Evolutionary conservation across 1,284 basidiomycete genomes (phyloP).

Genomic region (Malassezia yamatoensis): DNA sequence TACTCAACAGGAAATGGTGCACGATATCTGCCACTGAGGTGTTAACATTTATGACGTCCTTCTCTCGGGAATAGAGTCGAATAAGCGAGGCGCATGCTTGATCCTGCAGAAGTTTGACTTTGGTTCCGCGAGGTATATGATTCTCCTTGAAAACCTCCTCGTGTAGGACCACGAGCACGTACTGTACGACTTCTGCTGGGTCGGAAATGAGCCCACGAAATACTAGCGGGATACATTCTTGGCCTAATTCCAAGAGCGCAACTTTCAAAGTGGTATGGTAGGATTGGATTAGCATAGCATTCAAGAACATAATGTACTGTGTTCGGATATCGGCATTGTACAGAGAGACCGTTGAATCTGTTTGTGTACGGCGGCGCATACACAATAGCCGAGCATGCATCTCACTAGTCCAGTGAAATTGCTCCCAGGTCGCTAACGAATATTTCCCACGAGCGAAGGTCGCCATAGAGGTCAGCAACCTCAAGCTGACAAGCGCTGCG

Average conservation of each 20-base stretch:
- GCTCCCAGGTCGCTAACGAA: constrained; percentile 29
- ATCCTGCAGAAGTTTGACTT: constrained; percentile 36
- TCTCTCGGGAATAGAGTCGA: constrained; percentile 30
- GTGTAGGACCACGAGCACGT: constrained; percentile 32
- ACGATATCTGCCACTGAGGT: constrained; percentile 61
- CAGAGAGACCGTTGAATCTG: constrained; percentile 18
- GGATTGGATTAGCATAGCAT: constrained; percentile 32
- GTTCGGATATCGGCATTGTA: constrained; percentile 36
- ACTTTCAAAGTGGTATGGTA: constrained; percentile 24
- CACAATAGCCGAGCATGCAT: constrained; percentile 27
- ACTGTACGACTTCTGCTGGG: constrained; percentile 30
- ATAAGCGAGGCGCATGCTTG: constrained; percentile 31
- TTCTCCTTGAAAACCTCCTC: constrained; percentile 35
- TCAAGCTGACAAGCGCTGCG: constrained; percentile 23
- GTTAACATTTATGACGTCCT: constrained; percentile 21
- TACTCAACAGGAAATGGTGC: constrained; percentile 75
- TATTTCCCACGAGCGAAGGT: constrained; percentile 30
- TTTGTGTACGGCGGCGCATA: constrained; percentile 19
- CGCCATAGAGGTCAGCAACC: constrained; percentile 28
- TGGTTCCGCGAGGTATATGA: constrained; percentile 26
- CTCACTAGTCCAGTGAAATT: constrained; percentile 35
- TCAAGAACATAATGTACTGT: constrained; percentile 36
- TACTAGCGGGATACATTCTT: constrained; percentile 25
- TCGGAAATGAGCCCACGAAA: constrained; percentile 25
- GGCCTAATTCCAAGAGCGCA: constrained; percentile 25